These are phyloP conservation scores for Debaryomyces nepalensis DNA, from an alignment of 1,139 yeast genomes.

Conservation along the genomic window DNA sequence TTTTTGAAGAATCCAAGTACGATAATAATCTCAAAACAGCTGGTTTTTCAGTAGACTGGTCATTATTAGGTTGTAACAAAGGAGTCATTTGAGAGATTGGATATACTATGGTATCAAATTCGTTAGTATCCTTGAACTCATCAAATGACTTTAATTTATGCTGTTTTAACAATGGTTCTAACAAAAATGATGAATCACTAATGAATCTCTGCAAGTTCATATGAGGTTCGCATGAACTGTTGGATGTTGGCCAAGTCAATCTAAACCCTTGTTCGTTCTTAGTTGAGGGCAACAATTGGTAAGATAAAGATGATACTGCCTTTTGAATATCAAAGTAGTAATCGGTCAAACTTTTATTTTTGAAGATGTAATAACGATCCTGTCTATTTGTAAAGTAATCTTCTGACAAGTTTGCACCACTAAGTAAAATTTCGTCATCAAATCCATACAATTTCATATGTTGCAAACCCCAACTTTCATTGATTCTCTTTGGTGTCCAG, in stretches of 20 bases:
- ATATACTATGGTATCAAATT: constrained; percentile 71
- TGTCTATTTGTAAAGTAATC: constrained; percentile 97
- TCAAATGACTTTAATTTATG: constrained; percentile 41
- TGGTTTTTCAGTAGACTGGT: constrained; percentile 77
- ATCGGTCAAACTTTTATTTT: constrained; percentile 59
- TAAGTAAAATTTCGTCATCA: constrained; percentile 84
- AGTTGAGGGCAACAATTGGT: constrained; percentile 52
- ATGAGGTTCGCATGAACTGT: constrained; percentile 74
- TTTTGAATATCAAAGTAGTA: constrained; percentile 74
- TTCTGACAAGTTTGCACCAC: constrained; percentile 89
- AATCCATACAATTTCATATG: constrained; percentile 97
- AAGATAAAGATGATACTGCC: constrained; percentile 71
- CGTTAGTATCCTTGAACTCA: constrained; percentile 36
- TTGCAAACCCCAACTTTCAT: constrained; percentile 92
- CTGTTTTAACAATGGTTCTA: constrained; percentile 62
- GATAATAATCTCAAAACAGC: constrained; percentile 65
- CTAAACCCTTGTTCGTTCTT: constrained; percentile 53
- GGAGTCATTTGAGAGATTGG: constrained; percentile 95
- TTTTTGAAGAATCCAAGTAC: constrained; percentile 56
- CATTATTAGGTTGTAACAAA: constrained; percentile 59
- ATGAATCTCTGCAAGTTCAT: constrained; percentile 60
- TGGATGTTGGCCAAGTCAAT: constrained; percentile 77
- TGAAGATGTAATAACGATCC: constrained; percentile 84
- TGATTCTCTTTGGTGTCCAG: constrained; percentile 78
- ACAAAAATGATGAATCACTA: constrained; percentile 57